Evolutionary conservation across 2,329 filamentous ascomycete genomes (phyloP), one percentile per base, ranked within the genome.

Genomic region (Phialophora verrucosa): DNA sequence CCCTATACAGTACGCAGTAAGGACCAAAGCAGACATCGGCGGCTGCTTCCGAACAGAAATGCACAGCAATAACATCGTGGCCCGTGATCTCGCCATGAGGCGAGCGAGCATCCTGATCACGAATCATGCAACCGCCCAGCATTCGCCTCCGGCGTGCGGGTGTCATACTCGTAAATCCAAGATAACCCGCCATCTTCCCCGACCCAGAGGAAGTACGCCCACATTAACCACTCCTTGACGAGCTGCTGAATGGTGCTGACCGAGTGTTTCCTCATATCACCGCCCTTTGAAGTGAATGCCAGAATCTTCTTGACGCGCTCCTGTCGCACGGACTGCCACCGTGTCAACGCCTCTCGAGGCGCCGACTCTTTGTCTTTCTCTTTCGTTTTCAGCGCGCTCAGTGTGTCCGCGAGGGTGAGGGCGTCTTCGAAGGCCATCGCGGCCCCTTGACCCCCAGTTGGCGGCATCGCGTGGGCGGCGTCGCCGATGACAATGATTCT

Each of bases 321-420:
- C 71, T 85, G 82, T 8, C 85, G 75, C 12, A 81, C 80, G 0
- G 72, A 64, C 69, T 86, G 81, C 86, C 85, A 87, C 14, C 49
- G 49, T 20, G 4, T 35, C n/a, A 71, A 32, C 3, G 32, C 23
- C 11, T 44, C 17, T 42, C 51, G 53, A 47, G 42, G 60, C 1
- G 42, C 35, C 4, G 55, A 44, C 10, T 62, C 50, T 5, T 62
- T 60, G 55, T 38, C 27, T 32, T 44, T 42, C 12, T 60, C 44
- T 10, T 64, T 63, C 55, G 29, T 32, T 49, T 44, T 32, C 20
- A 66, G 14, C 6, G 32, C 23, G 10, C 56, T 56, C n/a, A 72
- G 59, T 1, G 62, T 62, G 62, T 70, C 63, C 49, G 69, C 69
- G 6, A 72, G 63, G n/a, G 66, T 70, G 38, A 66, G 31, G 14